A percentile compares a stretch with the other conserved stretches of the same genome.
phyloP scores from a whole-genome alignment of 169 alveolate species.

The Plasmodium cynomolgi region DNA sequence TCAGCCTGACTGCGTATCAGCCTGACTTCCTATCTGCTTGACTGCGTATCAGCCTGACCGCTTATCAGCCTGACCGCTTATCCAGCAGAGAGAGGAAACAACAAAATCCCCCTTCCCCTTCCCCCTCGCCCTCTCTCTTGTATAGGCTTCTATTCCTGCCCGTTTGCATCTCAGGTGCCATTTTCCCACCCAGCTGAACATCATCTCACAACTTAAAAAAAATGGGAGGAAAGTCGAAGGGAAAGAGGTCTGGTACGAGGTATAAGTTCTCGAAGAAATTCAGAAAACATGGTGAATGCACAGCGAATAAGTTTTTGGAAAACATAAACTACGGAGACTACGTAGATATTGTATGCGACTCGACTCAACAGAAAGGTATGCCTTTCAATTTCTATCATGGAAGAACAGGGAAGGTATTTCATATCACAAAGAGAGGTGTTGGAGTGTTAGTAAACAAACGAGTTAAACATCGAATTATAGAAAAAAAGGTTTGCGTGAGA shows the following conservation, averaged over 20 bases:
- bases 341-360: slow-evolving; percentile 98
- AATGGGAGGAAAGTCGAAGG: slow-evolving; percentile 90
- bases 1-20: too few relatives aligned
- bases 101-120: neutral
- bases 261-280: slow-evolving; percentile 96
- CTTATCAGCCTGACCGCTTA: too few relatives aligned
- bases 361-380: slow-evolving; percentile 98
- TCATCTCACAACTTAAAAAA: neutral
- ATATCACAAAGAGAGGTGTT: slow-evolving; percentile 95
- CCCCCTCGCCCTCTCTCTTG: neutral
- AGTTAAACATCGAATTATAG: slow-evolving; percentile 96
- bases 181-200: neutral
- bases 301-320: slow-evolving; percentile 93
- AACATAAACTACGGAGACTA: slow-evolving; percentile 95
- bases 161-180: neutral
- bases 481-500: slow-evolving; percentile 97
- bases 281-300: slow-evolving; percentile 96
- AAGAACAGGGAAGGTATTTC: slow-evolving; percentile 98
- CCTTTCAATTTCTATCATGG: slow-evolving; percentile 99
- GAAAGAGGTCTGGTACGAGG: slow-evolving; percentile 99
- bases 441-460: slow-evolving; percentile 98
- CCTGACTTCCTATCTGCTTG: too few relatives aligned
- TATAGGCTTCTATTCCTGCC: neutral
- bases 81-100: neutral
- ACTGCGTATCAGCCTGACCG: too few relatives aligned